Percentiles rank a stretch among this genome's conserved stretches.
Conservation (phyloP, 208 protist genomes). For the Crithidia mellificae region DNA sequence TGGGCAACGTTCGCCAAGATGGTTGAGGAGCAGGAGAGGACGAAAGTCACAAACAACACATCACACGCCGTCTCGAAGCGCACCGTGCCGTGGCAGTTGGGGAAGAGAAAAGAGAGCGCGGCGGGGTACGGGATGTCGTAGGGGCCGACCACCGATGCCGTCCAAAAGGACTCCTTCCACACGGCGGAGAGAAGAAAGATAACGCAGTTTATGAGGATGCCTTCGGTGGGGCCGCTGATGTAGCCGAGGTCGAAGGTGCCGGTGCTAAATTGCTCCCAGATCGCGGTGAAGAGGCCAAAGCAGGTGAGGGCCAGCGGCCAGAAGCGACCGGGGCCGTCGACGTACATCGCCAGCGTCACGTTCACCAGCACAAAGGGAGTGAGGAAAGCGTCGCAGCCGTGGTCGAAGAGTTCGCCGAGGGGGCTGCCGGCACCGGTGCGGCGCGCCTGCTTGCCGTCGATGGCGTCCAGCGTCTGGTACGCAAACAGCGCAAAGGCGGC, state of each 20-base stretch:
- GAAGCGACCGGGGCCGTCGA: constrained; percentile 50
- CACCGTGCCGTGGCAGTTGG: constrained; percentile 24
- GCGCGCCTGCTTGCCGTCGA: constrained; percentile 96
- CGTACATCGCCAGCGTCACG: constrained; percentile 45
- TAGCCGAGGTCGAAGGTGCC: constrained; percentile 91
- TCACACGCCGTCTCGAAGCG: constrained; percentile 50
- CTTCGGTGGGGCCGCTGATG: constrained; percentile 89
- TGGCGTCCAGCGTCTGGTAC: constrained; percentile 95
- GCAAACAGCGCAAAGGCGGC: constrained; percentile 67
- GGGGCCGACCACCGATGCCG: constrained; percentile 35
- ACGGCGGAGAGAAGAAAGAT: constrained; percentile 61
- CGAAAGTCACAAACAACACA: constrained; percentile 49
- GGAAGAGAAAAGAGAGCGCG: constrained; percentile 14
- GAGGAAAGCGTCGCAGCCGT: constrained; percentile 93
- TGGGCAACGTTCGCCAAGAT: constrained; percentile 64
- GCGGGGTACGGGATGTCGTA: constrained; percentile 36
- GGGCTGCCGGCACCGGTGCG: constrained; percentile 89
- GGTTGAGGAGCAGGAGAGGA: constrained; percentile 43
- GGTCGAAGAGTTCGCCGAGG: constrained; percentile 96
- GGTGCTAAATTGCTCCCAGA: constrained; percentile 91
- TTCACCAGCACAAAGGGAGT: constrained; percentile 81
- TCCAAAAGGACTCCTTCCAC: constrained; percentile 57
- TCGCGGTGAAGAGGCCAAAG: constrained; percentile 64
- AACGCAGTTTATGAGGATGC: constrained; percentile 67
- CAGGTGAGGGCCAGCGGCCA: constrained; percentile 54